Conservation (phyloP, 371 early-diverging fungal species). For the Mortierella sp. region DNA sequence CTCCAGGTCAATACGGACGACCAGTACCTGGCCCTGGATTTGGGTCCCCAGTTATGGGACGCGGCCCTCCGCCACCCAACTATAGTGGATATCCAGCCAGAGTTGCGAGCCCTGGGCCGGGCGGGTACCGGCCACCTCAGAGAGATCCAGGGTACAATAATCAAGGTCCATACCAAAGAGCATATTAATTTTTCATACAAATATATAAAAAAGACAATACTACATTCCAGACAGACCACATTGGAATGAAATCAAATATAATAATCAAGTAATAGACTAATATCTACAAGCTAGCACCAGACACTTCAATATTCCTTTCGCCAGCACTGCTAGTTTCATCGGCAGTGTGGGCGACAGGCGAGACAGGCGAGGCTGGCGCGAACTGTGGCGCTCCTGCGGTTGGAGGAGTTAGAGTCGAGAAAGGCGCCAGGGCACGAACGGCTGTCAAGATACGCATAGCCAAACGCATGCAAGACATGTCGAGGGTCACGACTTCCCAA, state of each 20-base stretch:
- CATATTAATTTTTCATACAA: not conserved
- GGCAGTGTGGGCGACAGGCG: too few relatives aligned
- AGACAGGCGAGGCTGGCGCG: not conserved
- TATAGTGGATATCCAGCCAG: constrained; percentile 4
- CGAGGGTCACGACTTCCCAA: constrained; percentile 81
- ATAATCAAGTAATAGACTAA: not conserved
- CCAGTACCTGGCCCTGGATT: constrained; percentile 16
- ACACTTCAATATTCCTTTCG: not conserved
- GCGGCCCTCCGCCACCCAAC: not conserved
- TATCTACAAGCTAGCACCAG: too few relatives aligned
- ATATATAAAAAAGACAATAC: too few relatives aligned
- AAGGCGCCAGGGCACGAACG: constrained; percentile 60
- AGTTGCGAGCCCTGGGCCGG: constrained; percentile 12
- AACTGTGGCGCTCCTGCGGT: not conserved
- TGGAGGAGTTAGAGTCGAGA: constrained; percentile 22
- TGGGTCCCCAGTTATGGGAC: constrained; percentile 12
- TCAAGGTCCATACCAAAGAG: constrained; percentile 6
- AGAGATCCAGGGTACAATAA: constrained; percentile 16
- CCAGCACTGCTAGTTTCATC: too few relatives aligned
- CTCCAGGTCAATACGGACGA: constrained; percentile 10
- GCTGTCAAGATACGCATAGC: constrained; percentile 65
- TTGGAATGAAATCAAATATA: not conserved
- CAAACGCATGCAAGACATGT: constrained; percentile 59
- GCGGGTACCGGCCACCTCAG: constrained; percentile 23
- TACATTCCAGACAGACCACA: too few relatives aligned